A percentile compares a stretch with the other conserved stretches of the same genome.
phyloP scores from a whole-genome alignment of 257 asterid species.

The Catharanthus roseus region DNA sequence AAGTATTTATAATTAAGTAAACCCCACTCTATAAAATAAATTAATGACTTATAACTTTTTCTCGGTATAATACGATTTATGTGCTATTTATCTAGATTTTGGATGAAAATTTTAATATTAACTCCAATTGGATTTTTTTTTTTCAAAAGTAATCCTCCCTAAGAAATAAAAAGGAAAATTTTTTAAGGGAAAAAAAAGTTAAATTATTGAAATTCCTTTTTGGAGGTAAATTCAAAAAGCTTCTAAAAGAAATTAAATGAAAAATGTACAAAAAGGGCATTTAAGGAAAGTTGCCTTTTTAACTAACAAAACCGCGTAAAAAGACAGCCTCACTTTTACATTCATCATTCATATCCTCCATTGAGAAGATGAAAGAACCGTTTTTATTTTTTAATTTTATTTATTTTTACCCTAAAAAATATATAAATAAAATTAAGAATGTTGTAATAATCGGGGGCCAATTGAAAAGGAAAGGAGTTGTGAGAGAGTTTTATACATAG shows the following conservation, averaged over 20 bases:
- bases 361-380: conserved; percentile 18
- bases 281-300: conserved; percentile 25
- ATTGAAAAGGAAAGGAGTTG: conserved; percentile 13
- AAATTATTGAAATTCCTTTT: not conserved
- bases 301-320: conserved; percentile 47
- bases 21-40: too few species aligned
- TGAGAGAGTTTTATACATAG: not conserved
- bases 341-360: not conserved
- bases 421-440: conserved; percentile 20
- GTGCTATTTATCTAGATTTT: not conserved
- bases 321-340: conserved; percentile 25
- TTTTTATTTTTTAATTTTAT: not conserved
- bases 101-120: not conserved
- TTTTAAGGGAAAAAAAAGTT: not conserved
- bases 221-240: conserved; percentile 6
- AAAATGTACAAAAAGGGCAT: not conserved
- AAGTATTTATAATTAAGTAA: too few species aligned
- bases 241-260: not conserved
- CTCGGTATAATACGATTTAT: too few species aligned
- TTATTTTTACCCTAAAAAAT: conserved; percentile 4
- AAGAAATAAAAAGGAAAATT: not conserved
- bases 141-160: too few species aligned
- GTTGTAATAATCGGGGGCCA: conserved; percentile 29
- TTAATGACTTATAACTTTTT: too few species aligned
- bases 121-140: not conserved